Evolutionary conservation across 768 basidiomycete genomes (phyloP).

Genomic region (Amanita exitialis): DNA sequence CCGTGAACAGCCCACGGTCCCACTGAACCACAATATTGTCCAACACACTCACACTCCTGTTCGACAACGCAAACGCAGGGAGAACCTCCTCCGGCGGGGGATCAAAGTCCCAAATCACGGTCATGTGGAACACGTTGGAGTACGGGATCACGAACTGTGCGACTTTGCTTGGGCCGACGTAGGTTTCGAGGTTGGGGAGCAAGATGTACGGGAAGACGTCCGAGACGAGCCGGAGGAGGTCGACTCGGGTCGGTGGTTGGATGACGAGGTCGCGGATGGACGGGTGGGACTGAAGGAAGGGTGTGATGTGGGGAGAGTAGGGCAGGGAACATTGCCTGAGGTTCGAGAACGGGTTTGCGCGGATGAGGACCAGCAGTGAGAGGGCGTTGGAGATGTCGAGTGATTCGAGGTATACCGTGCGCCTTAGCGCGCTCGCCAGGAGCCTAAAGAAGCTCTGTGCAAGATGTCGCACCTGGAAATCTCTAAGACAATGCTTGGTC

Average conservation of each 20-base stretch:
- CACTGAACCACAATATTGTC: conserved; percentile 11
- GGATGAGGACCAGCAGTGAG: conserved; percentile 5
- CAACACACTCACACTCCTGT: conserved; percentile 3
- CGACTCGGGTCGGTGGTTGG: conserved; percentile 5
- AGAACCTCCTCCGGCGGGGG: conserved; percentile 3
- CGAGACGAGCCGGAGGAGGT: not conserved
- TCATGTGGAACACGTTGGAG: conserved; percentile 8
- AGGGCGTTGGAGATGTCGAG: conserved; percentile 8
- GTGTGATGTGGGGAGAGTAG: conserved; percentile 2
- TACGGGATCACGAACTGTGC: conserved; percentile 8
- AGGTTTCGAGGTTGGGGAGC: conserved; percentile 6
- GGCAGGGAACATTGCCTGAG: conserved; percentile 9
- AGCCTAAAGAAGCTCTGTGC: conserved; percentile 8
- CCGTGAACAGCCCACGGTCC: conserved; percentile 7
- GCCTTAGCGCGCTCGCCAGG: conserved; percentile 5
- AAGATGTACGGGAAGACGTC: not conserved
- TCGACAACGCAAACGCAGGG: conserved; percentile 3
- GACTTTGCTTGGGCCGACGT: conserved; percentile 9
- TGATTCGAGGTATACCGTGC: conserved; percentile 2
- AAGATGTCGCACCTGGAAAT: not conserved
- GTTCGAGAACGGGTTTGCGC: conserved; percentile 1
- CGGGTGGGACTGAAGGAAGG: conserved; percentile 7
- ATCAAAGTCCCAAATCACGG: conserved; percentile 9
- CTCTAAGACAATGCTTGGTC: conserved; percentile 2
- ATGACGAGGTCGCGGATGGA: conserved; percentile 6